Evolutionary conservation across 225 moss, liverwort and hornwort species (phyloP).

Genomic region (Bryum argenteum): DNA sequence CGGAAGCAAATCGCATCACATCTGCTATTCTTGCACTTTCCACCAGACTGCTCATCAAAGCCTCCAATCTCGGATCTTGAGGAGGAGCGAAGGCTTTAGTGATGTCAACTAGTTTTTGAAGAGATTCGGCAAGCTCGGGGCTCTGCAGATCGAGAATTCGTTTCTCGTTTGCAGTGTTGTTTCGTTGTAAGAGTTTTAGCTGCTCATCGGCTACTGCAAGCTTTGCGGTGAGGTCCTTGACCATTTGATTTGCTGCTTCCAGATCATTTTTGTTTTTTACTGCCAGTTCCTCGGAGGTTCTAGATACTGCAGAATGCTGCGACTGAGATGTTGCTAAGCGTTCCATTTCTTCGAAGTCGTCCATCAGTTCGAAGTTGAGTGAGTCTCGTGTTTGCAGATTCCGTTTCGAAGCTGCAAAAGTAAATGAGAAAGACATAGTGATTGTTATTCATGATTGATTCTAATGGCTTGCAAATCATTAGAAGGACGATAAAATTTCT

Average conservation of each 20-base stretch:
- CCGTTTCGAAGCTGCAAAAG: conserved; percentile 31
- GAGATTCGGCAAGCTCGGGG: conserved; percentile 27
- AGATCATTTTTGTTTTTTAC: conserved; percentile 58
- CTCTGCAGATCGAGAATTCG: conserved; percentile 51
- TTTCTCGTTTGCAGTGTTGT: conserved; percentile 65
- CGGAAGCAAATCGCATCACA: conserved; percentile 29
- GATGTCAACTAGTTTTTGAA: conserved; percentile 42
- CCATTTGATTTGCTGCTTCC: conserved; percentile 55
- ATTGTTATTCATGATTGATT: no score
- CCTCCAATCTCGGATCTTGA: conserved; percentile 36
- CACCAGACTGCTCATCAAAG: conserved; percentile 39
- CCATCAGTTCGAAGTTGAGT: conserved; percentile 72
- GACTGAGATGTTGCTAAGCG: conserved; percentile 65
- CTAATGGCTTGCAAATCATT: no score
- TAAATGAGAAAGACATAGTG: neutral
- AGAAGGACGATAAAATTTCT: no score
- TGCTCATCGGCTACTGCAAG: conserved; percentile 60
- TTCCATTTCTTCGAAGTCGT: conserved; percentile 90
- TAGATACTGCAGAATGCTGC: conserved; percentile 31
- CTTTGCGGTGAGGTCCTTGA: conserved; percentile 57
- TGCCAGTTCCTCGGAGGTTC: conserved; percentile 45
- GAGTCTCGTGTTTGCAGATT: conserved; percentile 41
- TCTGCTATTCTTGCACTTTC: conserved; percentile 32
- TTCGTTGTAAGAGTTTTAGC: conserved; percentile 46
- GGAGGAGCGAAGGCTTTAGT: conserved; percentile 39